Base-by-base conservation (phyloP, 208 protist genomes). In the Acanthamoeba culbertsoni region DNA sequence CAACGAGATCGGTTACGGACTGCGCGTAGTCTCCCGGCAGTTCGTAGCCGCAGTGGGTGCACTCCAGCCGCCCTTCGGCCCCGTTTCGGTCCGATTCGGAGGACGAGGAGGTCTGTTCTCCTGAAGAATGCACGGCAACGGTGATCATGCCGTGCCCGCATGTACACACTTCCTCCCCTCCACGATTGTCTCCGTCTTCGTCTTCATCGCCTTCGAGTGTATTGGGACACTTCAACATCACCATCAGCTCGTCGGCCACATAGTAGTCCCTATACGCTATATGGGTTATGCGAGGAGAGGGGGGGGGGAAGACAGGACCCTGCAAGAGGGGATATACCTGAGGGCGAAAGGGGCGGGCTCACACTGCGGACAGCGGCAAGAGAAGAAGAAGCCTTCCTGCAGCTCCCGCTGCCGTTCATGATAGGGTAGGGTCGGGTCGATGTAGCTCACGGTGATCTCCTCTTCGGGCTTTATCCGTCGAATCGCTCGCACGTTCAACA, bases 141-240 rank as follows among this genome's bases (percentile, higher is more conserved):
- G 73, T 84, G 43, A 84, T 43, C 73, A 84, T 84, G 31, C 73
- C 73, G 1, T 55, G 40, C 45, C 73, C 73, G 28, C 73, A 84
- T 31, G 55, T 35, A 0, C 45, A 4, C 45, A 57, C 43, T 16
- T 84, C 35, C 35, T 43, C 63, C 63, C 23, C 14, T 14, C 12
- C 16, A 7, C 53, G 4, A 1, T 37, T 35, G 31, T 68, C 26
- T 65, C 20, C n/a, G 5, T 84, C n/a, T 7, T 84, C 73, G 73
- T 1, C 43, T 6, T 84, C 43, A n/a, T 55, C 63, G 18, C 40
- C 43, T 2, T 84, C 73, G 28, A 84, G 46, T 2, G 73, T 84
- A 12, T 84, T 84, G 37, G 73, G 73, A 28, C 73, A 84, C 73
- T 84, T 84, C 28, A 84, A 37, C 73, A 84, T 84, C 45, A 84